These are phyloP conservation scores for Psilocybe tampanensis DNA, from an alignment of 768 basidiomycete species.

Conservation along the genomic window DNA sequence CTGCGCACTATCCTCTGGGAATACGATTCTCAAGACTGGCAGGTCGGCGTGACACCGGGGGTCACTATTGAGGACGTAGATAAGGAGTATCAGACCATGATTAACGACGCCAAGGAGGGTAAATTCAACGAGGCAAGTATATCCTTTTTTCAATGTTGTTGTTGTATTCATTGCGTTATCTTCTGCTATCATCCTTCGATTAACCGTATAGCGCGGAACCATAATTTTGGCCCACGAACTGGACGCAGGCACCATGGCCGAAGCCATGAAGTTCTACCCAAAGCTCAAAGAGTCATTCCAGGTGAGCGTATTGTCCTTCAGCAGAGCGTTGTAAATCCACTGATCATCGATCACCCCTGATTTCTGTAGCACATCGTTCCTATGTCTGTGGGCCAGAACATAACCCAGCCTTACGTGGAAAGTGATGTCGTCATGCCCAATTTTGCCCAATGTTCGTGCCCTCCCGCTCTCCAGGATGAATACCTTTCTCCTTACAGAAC, in stretches of 20 bases:
- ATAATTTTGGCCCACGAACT: conserved; percentile 63
- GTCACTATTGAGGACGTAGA: conserved; percentile 48
- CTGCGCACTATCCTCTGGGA: conserved; percentile 76
- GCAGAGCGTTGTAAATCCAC: background rate
- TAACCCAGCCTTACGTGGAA: conserved; percentile 55
- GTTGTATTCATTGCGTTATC: background rate
- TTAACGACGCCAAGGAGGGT: conserved; percentile 46
- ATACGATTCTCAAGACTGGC: conserved; percentile 76
- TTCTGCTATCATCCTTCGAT: no score
- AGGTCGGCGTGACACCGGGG: conserved; percentile 46
- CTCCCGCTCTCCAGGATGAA: no score
- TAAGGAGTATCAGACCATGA: conserved; percentile 55
- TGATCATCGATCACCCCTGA: background rate
- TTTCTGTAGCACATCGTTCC: conserved; percentile 48
- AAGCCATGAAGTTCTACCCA: conserved; percentile 54
- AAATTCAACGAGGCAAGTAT: conserved; percentile 37
- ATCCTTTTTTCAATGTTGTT: background rate
- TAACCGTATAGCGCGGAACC: conserved; percentile 39
- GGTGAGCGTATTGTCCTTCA: conserved; percentile 29
- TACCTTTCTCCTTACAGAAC: background rate
- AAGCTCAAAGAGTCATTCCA: conserved; percentile 47
- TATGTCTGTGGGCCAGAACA: conserved; percentile 52
- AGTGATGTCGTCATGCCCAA: conserved; percentile 40
- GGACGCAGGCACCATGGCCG: conserved; percentile 63
- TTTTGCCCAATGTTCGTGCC: conserved; percentile 49